phyloP scores from a whole-genome alignment of 257 asterid genomes.

The Lycium ferocissimum region DNA sequence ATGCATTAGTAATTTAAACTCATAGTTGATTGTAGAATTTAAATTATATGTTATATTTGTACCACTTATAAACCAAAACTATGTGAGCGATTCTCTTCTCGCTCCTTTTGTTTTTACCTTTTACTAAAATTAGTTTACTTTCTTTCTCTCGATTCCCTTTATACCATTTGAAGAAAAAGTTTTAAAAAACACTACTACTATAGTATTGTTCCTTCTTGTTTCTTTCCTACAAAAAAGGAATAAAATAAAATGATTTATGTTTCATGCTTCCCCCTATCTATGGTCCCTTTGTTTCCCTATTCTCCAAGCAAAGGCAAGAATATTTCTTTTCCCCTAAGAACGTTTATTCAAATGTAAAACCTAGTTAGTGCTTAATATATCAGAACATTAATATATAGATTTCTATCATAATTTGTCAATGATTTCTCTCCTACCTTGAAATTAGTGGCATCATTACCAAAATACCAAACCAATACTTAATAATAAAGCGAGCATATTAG shows the following conservation, averaged over 20 bases:
- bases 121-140: background rate
- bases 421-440: background rate
- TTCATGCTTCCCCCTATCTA: background rate
- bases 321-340: background rate
- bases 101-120: too few relatives aligned
- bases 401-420: background rate
- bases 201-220: background rate
- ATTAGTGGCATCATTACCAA: background rate
- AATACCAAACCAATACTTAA: conserved; percentile 11
- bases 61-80: too few relatives aligned
- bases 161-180: too few relatives aligned
- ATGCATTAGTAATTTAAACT: too few relatives aligned
- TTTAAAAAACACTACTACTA: background rate
- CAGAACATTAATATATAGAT: background rate
- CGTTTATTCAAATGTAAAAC: background rate
- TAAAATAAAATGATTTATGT: background rate
- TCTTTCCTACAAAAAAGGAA: background rate
- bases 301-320: background rate
- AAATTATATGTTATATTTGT: too few relatives aligned
- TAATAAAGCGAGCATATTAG: conserved; percentile 19
- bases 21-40: too few relatives aligned
- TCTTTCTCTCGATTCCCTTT: background rate
- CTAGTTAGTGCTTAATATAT: background rate
- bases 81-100: too few relatives aligned
- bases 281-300: background rate